Evolutionary conservation across 495 filamentous ascomycete species (phyloP).

Genomic region (Sphaerosporella brunnea): DNA sequence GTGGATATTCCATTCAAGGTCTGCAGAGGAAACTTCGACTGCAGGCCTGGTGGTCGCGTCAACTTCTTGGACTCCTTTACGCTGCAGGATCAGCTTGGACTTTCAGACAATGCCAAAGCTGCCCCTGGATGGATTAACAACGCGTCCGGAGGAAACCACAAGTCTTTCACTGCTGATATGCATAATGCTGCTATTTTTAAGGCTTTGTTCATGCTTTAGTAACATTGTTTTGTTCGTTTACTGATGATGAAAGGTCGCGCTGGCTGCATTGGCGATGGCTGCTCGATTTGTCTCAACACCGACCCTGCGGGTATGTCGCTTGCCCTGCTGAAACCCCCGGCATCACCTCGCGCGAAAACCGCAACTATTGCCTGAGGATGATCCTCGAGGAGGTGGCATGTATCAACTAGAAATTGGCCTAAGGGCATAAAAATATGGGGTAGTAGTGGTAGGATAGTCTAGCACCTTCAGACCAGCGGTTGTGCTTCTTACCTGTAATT

Average conservation of each 20-base stretch:
- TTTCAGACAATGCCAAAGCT: not conserved
- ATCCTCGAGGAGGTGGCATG: not conserved
- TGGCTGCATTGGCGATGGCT: not conserved
- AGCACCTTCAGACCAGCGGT: too few species aligned
- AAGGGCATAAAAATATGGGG: too few species aligned
- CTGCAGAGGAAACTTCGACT: not conserved
- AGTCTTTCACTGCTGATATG: not conserved
- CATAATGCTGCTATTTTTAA: not conserved
- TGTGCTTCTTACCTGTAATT: too few species aligned
- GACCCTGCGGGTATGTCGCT: not conserved
- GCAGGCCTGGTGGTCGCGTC: not conserved
- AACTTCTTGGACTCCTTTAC: not conserved
- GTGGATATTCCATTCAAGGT: not conserved
- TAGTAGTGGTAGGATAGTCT: too few species aligned
- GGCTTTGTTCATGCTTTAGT: too few species aligned
- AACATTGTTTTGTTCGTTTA: too few species aligned
- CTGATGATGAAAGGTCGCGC: not conserved
- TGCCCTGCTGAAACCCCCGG: not conserved
- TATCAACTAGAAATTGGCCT: not conserved
- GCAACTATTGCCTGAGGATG: not conserved
- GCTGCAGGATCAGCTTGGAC: not conserved
- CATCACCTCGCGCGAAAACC: not conserved
- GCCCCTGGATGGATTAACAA: not conserved
- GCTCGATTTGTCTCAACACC: not conserved
- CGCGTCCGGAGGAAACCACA: not conserved